These are phyloP conservation scores for Fusarium globosum DNA, from an alignment of 2,329 filamentous ascomycete species.

Conservation along the genomic window DNA sequence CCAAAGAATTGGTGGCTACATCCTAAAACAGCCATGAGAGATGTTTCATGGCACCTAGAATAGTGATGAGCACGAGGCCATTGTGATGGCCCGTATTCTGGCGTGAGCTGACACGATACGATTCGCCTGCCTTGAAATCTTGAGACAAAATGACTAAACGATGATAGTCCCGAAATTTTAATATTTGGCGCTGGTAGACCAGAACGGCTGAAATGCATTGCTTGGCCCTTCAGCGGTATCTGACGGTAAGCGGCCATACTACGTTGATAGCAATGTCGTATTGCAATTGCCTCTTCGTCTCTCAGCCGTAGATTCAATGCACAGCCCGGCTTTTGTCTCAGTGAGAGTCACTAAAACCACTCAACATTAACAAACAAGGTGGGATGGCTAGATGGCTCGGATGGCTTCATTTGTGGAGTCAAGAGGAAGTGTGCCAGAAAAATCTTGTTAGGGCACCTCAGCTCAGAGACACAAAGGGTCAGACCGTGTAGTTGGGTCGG, in stretches of 20 bases:
- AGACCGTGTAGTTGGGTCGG: slow-evolving; percentile 22
- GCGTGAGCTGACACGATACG: slow-evolving; percentile 28
- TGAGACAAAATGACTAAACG: slow-evolving; percentile 34
- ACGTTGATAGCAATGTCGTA: slow-evolving; percentile 7
- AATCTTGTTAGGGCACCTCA: slow-evolving; percentile 6
- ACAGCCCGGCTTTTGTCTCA: slow-evolving; percentile 32
- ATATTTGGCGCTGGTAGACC: slow-evolving; percentile 25
- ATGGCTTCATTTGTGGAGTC: slow-evolving; percentile 29
- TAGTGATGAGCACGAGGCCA: slow-evolving; percentile 20
- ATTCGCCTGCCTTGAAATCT: slow-evolving; percentile 23
- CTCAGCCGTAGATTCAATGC: slow-evolving; percentile 13
- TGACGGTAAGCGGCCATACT: slow-evolving; percentile 34
- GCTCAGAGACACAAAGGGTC: not conserved
- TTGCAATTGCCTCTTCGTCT: slow-evolving; percentile 5
- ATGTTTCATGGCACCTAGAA: slow-evolving; percentile 34
- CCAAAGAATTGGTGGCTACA: slow-evolving; percentile 10
- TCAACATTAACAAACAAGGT: slow-evolving; percentile 15
- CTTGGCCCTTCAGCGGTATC: slow-evolving; percentile 17
- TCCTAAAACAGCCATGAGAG: slow-evolving; percentile 29
- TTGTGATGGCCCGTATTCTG: slow-evolving; percentile 25
- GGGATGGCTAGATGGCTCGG: slow-evolving; percentile 17
- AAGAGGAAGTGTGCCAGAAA: slow-evolving; percentile 5
- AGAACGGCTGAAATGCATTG: slow-evolving; percentile 9
- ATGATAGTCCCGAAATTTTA: slow-evolving; percentile 14
- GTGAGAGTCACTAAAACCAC: slow-evolving; percentile 15